Evolutionary conservation across 306 rosid species (phyloP).

Genomic region (Vicia villosa): DNA sequence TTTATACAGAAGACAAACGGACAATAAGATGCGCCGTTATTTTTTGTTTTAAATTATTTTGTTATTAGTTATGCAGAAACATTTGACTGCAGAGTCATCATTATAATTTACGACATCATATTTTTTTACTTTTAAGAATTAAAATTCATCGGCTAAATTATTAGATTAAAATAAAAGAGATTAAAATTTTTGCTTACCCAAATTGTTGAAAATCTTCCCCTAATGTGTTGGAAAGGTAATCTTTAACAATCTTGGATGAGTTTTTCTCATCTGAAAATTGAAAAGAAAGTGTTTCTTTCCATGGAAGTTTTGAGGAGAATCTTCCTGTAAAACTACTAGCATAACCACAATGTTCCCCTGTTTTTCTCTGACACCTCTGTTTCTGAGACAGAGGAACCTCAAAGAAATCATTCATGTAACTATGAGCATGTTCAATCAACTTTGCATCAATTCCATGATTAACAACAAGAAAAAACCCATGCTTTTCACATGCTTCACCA

Average conservation of each 20-base stretch:
- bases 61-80: too few relatives aligned
- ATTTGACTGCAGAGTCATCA: too few relatives aligned
- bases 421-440: constrained; percentile 64
- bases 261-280: constrained; percentile 49
- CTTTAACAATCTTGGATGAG: constrained; percentile 43
- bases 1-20: too few relatives aligned
- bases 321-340: constrained; percentile 95
- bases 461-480: constrained; percentile 84
- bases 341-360: constrained; percentile 90
- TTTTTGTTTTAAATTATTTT: too few relatives aligned
- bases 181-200: constrained; percentile 58
- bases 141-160: too few relatives aligned
- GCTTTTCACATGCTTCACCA: constrained; percentile 75
- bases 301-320: constrained; percentile 86
- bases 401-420: constrained; percentile 70
- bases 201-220: constrained; percentile 64
- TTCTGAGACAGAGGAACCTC: constrained; percentile 67
- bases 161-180: neutral
- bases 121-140: too few relatives aligned
- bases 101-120: too few relatives aligned
- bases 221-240: constrained; percentile 54
- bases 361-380: constrained; percentile 79
- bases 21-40: too few relatives aligned
- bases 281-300: constrained; percentile 92
- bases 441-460: constrained; percentile 71